These are phyloP conservation scores for Dioscorea alata DNA, from an alignment of 106 monocot genomes.

Conservation along the genomic window DNA sequence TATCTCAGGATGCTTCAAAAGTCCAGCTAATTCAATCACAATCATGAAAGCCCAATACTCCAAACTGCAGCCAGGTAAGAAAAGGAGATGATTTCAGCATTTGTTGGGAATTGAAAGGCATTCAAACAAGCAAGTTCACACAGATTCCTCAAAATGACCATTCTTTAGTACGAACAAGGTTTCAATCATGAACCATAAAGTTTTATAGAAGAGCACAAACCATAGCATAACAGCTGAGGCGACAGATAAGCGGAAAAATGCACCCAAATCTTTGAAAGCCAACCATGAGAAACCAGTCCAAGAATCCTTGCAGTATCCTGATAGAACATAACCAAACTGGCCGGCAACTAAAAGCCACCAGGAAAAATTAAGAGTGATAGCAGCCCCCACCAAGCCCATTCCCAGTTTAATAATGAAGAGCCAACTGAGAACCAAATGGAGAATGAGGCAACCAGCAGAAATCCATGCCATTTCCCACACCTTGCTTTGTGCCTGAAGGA, in stretches of 20 bases:
- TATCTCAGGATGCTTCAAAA: constrained; percentile 27
- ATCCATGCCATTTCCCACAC: constrained; percentile 31
- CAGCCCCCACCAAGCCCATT: constrained; percentile 36
- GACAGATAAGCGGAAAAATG: constrained; percentile 21
- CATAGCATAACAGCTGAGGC: constrained; percentile 52
- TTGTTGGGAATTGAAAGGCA: too few relatives aligned
- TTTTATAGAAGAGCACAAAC: constrained; percentile 13
- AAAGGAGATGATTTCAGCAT: not conserved
- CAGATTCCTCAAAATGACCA: too few relatives aligned
- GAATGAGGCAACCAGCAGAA: constrained; percentile 22
- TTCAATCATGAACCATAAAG: not conserved
- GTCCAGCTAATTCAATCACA: constrained; percentile 30
- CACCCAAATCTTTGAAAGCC: constrained; percentile 23
- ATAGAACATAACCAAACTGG: constrained; percentile 19
- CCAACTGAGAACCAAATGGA: constrained; percentile 38
- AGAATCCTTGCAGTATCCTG: constrained; percentile 26
- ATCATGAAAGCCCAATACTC: constrained; percentile 32
- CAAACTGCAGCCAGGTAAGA: constrained; percentile 16
- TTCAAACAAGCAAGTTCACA: too few relatives aligned
- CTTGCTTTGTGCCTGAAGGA: constrained; percentile 43
- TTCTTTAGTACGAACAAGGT: not conserved
- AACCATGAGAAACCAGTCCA: constrained; percentile 42
- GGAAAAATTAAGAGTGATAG: constrained; percentile 29
- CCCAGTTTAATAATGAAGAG: constrained; percentile 27
- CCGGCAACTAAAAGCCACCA: constrained; percentile 27